phyloP scores from a whole-genome alignment of 1,284 basidiomycete genomes.

The Termitomyces sp. region DNA sequence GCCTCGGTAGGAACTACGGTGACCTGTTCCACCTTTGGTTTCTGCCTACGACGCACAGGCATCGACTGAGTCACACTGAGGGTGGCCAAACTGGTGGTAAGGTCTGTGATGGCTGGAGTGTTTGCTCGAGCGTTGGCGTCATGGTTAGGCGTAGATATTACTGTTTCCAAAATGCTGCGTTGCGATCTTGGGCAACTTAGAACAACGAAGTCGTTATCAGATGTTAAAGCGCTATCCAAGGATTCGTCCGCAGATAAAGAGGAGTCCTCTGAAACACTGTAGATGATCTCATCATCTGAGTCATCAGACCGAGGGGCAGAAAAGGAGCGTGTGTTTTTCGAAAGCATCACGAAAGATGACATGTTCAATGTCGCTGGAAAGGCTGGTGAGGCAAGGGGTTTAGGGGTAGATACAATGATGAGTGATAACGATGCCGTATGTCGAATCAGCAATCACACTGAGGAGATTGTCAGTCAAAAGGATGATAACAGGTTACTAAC shows the following conservation, averaged over 20 bases:
- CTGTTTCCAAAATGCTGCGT: conserved; percentile 8
- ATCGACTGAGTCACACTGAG: conserved; percentile 5
- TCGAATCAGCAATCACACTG: neutral
- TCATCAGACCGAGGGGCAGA: conserved; percentile 15
- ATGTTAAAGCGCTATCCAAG: conserved; percentile 17
- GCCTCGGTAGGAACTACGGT: neutral
- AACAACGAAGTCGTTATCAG: conserved; percentile 42
- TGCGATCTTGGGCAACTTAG: conserved; percentile 29
- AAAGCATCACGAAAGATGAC: conserved; percentile 17
- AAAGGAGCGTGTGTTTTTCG: conserved; percentile 6
- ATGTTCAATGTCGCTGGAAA: conserved; percentile 4
- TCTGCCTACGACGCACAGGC: neutral
- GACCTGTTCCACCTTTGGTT: neutral
- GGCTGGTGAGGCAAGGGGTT: conserved; percentile 5
- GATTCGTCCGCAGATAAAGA: conserved; percentile 22
- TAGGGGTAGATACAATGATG: conserved; percentile 7
- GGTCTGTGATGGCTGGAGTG: conserved; percentile 7
- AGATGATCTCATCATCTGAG: conserved; percentile 57
- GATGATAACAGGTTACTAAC: conserved; percentile 7
- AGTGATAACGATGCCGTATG: neutral
- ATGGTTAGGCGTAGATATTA: conserved; percentile 17
- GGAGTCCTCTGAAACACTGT: conserved; percentile 32
- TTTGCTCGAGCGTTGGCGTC: conserved; percentile 9
- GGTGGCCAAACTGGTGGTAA: conserved; percentile 8
- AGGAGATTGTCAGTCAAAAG: neutral